phyloP scores from a whole-genome alignment of 2,329 filamentous ascomycete species.

The Cladosporium colombiae region DNA sequence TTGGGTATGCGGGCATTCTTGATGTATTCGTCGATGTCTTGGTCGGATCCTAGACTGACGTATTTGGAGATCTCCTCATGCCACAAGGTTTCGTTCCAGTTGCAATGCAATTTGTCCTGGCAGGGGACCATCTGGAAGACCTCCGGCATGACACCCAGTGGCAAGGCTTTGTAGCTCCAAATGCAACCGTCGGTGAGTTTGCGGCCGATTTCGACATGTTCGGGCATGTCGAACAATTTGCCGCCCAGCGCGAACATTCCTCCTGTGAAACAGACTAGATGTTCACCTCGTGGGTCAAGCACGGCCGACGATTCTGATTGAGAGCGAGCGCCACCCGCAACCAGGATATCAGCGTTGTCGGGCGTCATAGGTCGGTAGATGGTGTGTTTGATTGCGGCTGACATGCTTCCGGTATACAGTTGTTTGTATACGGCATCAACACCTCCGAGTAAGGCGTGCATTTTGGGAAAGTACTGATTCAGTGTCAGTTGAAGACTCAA shows the following conservation, averaged over 20 bases:
- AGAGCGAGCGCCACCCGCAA: constrained; percentile 46
- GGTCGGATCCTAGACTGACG: constrained; percentile 30
- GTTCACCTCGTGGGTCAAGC: constrained; percentile 56
- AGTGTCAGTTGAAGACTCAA: not conserved
- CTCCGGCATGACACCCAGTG: constrained; percentile 64
- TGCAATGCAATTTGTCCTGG: constrained; percentile 42
- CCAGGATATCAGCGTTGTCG: constrained; percentile 48
- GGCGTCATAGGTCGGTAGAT: constrained; percentile 54
- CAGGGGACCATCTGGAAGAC: constrained; percentile 57
- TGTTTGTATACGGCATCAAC: constrained; percentile 49
- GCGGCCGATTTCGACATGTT: constrained; percentile 57
- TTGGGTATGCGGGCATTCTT: constrained; percentile 41
- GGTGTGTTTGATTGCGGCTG: constrained; percentile 46
- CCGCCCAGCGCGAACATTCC: constrained; percentile 64
- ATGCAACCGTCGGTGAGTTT: constrained; percentile 62
- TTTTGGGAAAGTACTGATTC: constrained; percentile 47
- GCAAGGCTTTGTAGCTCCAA: constrained; percentile 61
- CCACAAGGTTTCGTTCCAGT: constrained; percentile 58
- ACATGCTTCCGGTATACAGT: constrained; percentile 57
- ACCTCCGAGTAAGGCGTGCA: constrained; percentile 51
- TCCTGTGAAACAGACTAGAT: constrained; percentile 61
- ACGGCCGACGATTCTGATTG: constrained; percentile 27
- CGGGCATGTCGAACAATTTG: constrained; percentile 56
- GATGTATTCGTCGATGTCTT: constrained; percentile 38
- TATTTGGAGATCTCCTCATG: constrained; percentile 40